Base-by-base conservation (phyloP, 768 basidiomycete species). In the Kwoniella newhampshirensis region DNA sequence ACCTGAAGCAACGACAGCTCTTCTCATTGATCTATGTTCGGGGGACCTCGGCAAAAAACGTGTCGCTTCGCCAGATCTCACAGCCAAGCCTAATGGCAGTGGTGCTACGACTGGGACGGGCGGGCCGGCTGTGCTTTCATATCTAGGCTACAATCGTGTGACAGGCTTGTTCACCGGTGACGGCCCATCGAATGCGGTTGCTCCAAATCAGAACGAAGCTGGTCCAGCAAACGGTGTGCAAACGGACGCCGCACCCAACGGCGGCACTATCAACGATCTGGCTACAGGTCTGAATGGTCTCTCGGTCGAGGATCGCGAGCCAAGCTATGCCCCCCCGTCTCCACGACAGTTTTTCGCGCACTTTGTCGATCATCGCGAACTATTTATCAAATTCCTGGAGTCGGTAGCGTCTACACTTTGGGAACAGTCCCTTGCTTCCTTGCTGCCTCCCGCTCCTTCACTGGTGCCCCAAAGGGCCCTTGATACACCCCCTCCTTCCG, bases 11-110 rank as follows among this genome's bases (percentile, higher is more conserved):
- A 93, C 93, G 0, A 98, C 94, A 0, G 84, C 88, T 52, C 81
- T 99, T 0, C 82, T 98, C 5, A 90, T 94, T 49, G 93, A 98
- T 63, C 81, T 98, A 0, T 97, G 94, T 71, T 89, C 91, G 0
- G 85, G 85, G 12, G 75, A 79, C 20, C 61, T 73, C 18, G 67
- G 66, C 1, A 45, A 77, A 27, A 80, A 81, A 8, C 41, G 50
- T n/a, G 42, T 40, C 11, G 21, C 23, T 9, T 40, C 56, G 32
- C 56, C 56, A 6, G 20, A 36, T 11, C 18, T 51, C 5, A 67
- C 78, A 0, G 57, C 71, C 28, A 70, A 58, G 39, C 32, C 61
- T 23, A 55, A 41, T 23, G 48, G 49, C 17, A 51, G 51, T 21
- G 37, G 42, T 25, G 40, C 51, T n/a, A 57, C 63, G 20, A 40